Conservation (phyloP, 1,139 yeast genomes). For the Protomyces lactucae-debilis region DNA sequence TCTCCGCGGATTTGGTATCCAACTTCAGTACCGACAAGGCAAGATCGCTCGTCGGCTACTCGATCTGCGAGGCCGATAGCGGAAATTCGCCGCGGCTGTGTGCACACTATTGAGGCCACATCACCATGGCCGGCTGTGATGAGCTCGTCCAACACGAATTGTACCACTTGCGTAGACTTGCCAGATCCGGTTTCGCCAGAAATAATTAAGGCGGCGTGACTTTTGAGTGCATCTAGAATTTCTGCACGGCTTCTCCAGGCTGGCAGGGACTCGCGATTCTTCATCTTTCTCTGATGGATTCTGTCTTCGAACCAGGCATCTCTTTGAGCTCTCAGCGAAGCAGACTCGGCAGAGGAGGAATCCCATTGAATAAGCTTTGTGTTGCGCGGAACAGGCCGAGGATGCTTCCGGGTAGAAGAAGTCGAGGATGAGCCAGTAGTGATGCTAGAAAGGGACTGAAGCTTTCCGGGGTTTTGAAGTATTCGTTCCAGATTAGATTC, state of each 20-base stretch:
- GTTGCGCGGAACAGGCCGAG: not conserved
- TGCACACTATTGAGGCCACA: slow-evolving; percentile 67
- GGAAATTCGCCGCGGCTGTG: slow-evolving; percentile 94
- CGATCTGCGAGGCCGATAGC: slow-evolving; percentile 93
- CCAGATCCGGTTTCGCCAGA: slow-evolving; percentile 99
- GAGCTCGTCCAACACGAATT: slow-evolving; percentile 67
- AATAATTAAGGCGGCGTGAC: slow-evolving; percentile 63
- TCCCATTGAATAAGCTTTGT: slow-evolving; percentile 1
- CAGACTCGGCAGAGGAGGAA: slow-evolving; percentile 1
- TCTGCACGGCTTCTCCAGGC: slow-evolving; percentile 69
- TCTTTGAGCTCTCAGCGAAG: not conserved
- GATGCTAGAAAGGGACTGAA: slow-evolving; percentile 45
- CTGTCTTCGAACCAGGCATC: not conserved
- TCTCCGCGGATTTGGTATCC: slow-evolving; percentile 93
- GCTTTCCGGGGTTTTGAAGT: slow-evolving; percentile 68
- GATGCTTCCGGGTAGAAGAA: slow-evolving; percentile 1
- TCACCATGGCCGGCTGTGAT: slow-evolving; percentile 44
- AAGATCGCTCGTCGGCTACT: slow-evolving; percentile 76
- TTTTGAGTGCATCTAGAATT: slow-evolving; percentile 53
- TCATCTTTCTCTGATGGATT: slow-evolving; percentile 40
- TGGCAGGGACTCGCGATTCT: slow-evolving; percentile 57
- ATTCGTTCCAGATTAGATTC: slow-evolving; percentile 56
- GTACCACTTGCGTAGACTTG: slow-evolving; percentile 88
- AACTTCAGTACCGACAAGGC: slow-evolving; percentile 65
- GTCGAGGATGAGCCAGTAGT: slow-evolving; percentile 37